Conservation (phyloP, 1,284 basidiomycete species). For the Fomes fomentarius region DNA sequence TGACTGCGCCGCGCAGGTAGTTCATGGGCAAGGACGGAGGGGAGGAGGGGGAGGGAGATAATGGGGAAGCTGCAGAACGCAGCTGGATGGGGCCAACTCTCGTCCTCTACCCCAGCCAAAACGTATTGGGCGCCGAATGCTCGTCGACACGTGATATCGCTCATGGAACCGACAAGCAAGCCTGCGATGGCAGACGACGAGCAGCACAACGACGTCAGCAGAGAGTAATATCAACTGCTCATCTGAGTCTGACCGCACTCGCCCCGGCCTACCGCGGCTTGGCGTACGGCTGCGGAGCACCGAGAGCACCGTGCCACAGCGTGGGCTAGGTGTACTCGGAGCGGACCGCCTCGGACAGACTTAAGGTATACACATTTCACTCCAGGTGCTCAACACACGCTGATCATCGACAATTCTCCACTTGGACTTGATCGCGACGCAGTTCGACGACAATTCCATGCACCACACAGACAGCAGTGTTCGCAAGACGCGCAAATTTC, state of each 20-base stretch:
- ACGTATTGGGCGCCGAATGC: conserved; percentile 5
- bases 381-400: neutral
- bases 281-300: too few relatives aligned
- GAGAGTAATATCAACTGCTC: neutral
- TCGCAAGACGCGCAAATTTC: too few relatives aligned
- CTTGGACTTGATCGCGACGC: too few relatives aligned
- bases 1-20: conserved; percentile 82
- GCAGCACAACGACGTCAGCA: conserved; percentile 9
- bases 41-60: neutral
- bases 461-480: too few relatives aligned
- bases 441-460: too few relatives aligned
- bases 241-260: neutral
- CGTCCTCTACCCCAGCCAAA: conserved; percentile 19
- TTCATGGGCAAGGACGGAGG: conserved; percentile 54
- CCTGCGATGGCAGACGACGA: neutral
- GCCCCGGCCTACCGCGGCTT: too few relatives aligned
- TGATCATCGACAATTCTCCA: neutral
- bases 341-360: neutral
- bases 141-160: conserved; percentile 19
- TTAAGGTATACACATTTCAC: too few relatives aligned
- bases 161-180: neutral
- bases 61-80: conserved; percentile 7
- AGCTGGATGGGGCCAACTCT: conserved; percentile 20
- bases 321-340: neutral
- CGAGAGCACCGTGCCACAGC: neutral